These are phyloP conservation scores for Chlamydomonas sp. DNA, from an alignment of 139 green algal genomes.

Conservation along the genomic window DNA sequence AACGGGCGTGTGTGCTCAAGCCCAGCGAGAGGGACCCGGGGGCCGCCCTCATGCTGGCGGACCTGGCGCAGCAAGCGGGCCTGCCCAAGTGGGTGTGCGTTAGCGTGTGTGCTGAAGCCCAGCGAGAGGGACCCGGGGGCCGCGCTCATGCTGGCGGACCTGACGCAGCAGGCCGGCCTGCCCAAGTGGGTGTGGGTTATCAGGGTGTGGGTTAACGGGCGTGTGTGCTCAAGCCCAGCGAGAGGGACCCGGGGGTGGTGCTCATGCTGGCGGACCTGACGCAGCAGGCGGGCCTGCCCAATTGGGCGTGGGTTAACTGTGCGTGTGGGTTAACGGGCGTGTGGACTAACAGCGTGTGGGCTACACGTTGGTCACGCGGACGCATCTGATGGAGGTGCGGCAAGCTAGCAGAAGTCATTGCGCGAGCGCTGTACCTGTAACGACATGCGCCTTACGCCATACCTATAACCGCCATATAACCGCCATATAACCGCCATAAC, in stretches of 20 bases:
- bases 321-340: neutral
- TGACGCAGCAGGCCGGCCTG: constrained; percentile 84
- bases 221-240: constrained; percentile 81
- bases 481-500: too few species aligned
- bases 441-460: too few species aligned
- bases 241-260: neutral
- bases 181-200: constrained; percentile 62
- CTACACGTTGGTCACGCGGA: too few species aligned
- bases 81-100: constrained; percentile 84
- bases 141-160: constrained; percentile 84
- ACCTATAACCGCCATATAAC: neutral
- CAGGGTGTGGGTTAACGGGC: neutral
- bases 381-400: too few species aligned
- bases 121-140: constrained; percentile 87
- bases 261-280: constrained; percentile 88
- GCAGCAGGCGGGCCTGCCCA: constrained; percentile 83
- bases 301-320: constrained; percentile 44
- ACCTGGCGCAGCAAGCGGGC: constrained; percentile 84
- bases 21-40: constrained; percentile 88
- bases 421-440: too few species aligned
- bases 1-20: too few species aligned
- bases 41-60: constrained; percentile 83
- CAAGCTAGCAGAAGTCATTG: too few species aligned
- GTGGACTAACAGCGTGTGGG: too few species aligned
- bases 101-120: constrained; percentile 95